Evolutionary conservation across 2,329 filamentous ascomycete genomes (phyloP), one percentile per base, ranked within the genome.

Genomic region (Colletotrichum paranaense): DNA sequence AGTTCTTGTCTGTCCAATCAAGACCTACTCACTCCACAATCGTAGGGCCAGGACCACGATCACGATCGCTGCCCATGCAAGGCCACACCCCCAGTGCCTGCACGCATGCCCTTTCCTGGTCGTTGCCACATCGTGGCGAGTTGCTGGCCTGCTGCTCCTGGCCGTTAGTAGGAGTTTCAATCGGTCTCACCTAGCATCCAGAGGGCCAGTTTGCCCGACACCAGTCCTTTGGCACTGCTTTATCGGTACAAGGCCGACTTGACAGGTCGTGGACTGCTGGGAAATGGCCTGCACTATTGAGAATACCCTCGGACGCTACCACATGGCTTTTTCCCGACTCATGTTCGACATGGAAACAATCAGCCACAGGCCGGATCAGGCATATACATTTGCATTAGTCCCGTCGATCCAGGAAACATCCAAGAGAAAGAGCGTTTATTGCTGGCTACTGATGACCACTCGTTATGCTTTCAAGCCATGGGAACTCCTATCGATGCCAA

Each of bases 361-460:
- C n/a, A 24, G 60, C 8, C 11, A 53, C 42, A 16, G 6, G 26
- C 16, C n/a, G 12, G 9, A 14, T 24, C 26, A 63, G 30, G 12
- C 11, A 19, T 38, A 16, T 14, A 55, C n/a, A 9, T 19, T 16
- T 14, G 62, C 14, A 38, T n/a, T 32, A 8, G 12, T 8, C 16
- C 26, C n/a, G 19, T 26, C n/a, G 12, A 16, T 24, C 22, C 22
- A 5, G 4, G 22, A 55, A 49, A 38, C 8, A 32, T 16, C 14
- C 2, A 5, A 26, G n/a, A 32, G 16, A 14, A 56, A 12, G 32
- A 32, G 6, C 16, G 8, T 28, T 32, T 19, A 26, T 56, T 67
- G 16, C 42, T 72, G 28, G 46, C 49, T 69, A 49, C 52, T 57
- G 26, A 73, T 69, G 5, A 73, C 59, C 53, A 64, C 19, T 35